Evolutionary conservation across 2,329 filamentous ascomycete genomes (phyloP), one percentile per base, ranked within the genome.

Genomic region (Penicillium corylophilum): DNA sequence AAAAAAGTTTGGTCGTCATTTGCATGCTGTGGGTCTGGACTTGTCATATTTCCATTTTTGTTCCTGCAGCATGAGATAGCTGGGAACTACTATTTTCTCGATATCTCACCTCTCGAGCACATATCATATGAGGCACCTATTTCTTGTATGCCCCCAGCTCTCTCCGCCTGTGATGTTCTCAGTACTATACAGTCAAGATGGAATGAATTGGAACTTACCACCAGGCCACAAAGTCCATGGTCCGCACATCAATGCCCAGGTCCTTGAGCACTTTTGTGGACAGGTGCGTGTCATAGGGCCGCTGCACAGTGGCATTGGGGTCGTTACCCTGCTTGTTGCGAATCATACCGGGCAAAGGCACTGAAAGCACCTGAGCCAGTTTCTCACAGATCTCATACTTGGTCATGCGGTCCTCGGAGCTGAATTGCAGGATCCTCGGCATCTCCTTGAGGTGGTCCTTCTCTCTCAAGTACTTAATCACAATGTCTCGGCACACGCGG

Each of bases 261-360:
- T 89, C 83, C 68, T 82, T 82, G 57, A 96, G 73, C 35, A 78
- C 83, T 71, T 82, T 82, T 8, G 88, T 96, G 63, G 89, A 91
- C 41, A 96, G 76, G 71, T 96, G 90, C 62, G 88, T 93, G 72
- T 96, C 90, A 67, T 89, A 96, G 12, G 92, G 91, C 57, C 91
- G 80, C 73, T 91, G 83, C 0, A 91, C 88, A 20, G 80, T 79
- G 40, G 86, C 83, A 55, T 83, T 85, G 5, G 86, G 84, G 57
- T 89, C 86, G 68, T 88, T 88, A 33, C 87, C 87, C 63, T 88
- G 79, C 22, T 84, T 81, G 63, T 90, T 87, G 9, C 62, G 53
- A 63, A 82, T 79, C 70, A 96, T 86, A 7, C 82, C 81, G 42
- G 84, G 82, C 18, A 87, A 77, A 10, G 87, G 80, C 49, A 95